These are phyloP conservation scores for Pseudogymnoascus sp. DNA, from an alignment of 2,329 filamentous ascomycete species.

Conservation along the genomic window DNA sequence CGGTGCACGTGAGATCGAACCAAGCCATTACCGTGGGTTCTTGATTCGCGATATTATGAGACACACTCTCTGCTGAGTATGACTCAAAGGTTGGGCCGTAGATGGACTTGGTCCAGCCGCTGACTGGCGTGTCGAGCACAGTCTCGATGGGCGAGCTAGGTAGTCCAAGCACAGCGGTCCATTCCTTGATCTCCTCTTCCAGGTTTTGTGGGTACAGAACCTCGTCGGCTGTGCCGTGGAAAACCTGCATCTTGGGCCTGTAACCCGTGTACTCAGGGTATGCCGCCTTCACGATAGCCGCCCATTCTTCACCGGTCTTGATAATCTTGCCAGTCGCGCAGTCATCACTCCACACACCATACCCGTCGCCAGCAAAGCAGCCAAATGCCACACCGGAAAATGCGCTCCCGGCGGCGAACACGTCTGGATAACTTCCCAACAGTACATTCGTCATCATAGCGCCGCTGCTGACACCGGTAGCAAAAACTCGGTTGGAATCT, in stretches of 20 bases:
- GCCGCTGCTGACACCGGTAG: slow-evolving; percentile 41
- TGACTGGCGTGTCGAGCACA: background rate
- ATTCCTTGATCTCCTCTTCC: slow-evolving; percentile 36
- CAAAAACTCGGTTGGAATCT: slow-evolving; percentile 43
- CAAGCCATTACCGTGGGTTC: slow-evolving; percentile 19
- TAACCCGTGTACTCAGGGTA: slow-evolving; percentile 30
- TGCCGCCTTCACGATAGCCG: slow-evolving; percentile 34
- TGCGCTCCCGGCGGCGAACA: slow-evolving; percentile 37
- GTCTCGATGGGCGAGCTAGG: background rate
- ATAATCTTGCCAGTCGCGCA: slow-evolving; percentile 35
- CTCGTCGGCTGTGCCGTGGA: slow-evolving; percentile 30
- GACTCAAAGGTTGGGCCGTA: slow-evolving; percentile 21
- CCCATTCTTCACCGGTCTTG: slow-evolving; percentile 39
- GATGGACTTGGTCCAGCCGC: slow-evolving; percentile 19
- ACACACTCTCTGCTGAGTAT: slow-evolving; percentile 17
- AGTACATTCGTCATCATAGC: slow-evolving; percentile 46
- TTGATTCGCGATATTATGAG: slow-evolving; percentile 22
- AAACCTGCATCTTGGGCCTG: slow-evolving; percentile 33
- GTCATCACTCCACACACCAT: slow-evolving; percentile 32
- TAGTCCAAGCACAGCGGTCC: slow-evolving; percentile 35
- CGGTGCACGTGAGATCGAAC: slow-evolving; percentile 18
- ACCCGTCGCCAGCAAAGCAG: slow-evolving; percentile 30
- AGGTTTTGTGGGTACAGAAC: slow-evolving; percentile 32
- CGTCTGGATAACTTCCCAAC: slow-evolving; percentile 38
- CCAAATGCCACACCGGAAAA: slow-evolving; percentile 38